These are phyloP conservation scores for Solanum hybrid DNA, from an alignment of 305 asterid species.

Conservation along the genomic window DNA sequence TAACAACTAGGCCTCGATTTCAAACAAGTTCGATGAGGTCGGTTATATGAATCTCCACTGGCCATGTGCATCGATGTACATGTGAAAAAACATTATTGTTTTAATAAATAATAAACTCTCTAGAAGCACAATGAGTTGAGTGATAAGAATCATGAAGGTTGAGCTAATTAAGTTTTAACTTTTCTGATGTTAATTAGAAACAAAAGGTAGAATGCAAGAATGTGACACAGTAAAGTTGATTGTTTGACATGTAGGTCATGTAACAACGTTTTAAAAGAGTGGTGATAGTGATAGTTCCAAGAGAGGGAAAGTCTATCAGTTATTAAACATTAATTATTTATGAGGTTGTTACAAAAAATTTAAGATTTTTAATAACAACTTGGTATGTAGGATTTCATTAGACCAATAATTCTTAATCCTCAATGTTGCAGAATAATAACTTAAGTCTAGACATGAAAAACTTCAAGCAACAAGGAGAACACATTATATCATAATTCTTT, in stretches of 20 bases:
- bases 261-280: background rate
- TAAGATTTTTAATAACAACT: background rate
- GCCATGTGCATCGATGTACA: no score
- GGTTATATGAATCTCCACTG: no score
- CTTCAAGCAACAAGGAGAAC: no score
- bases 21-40: no score
- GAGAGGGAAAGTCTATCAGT: background rate
- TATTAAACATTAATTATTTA: background rate
- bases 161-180: background rate
- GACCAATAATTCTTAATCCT: background rate
- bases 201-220: background rate
- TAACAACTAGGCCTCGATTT: no score
- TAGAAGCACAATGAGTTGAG: no score
- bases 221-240: background rate
- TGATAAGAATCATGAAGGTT: no score
- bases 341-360: background rate
- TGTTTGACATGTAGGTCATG: background rate
- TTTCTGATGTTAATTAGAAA: background rate
- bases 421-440: background rate
- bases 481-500: no score
- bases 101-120: no score
- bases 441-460: no score
- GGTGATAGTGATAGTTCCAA: background rate
- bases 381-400: background rate
- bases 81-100: no score